phyloP scores from a whole-genome alignment of 106 monocot genomes.

The Platanthera guangdongensis region DNA sequence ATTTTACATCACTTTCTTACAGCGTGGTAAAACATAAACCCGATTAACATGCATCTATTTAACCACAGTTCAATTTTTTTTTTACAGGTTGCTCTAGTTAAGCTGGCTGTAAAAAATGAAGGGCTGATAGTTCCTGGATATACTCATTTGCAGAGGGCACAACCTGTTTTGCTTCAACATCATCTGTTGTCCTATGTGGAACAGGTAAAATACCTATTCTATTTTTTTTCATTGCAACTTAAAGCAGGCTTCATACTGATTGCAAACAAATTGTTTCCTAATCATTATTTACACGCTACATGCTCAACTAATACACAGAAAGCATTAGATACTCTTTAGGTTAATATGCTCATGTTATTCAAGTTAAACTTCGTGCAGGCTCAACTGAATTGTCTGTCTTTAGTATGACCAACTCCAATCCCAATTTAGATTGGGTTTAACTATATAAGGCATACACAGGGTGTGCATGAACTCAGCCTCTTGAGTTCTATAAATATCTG shows the following conservation, averaged over 20 bases:
- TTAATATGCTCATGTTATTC: background rate
- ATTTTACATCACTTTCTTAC: background rate
- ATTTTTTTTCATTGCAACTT: background rate
- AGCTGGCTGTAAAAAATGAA: slow-evolving; percentile 64
- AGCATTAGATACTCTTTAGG: background rate
- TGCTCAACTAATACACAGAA: background rate
- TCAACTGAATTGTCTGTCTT: background rate
- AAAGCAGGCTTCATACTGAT: background rate
- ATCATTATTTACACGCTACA: background rate
- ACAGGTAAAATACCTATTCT: slow-evolving; percentile 40
- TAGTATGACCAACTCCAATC: background rate
- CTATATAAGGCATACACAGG: background rate
- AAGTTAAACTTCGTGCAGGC: background rate
- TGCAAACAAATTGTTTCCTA: background rate
- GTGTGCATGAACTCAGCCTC: background rate
- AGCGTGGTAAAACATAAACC: background rate
- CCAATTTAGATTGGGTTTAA: background rate
- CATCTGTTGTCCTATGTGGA: slow-evolving; percentile 87
- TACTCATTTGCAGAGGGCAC: slow-evolving; percentile 92
- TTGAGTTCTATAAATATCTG: background rate
- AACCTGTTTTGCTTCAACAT: slow-evolving; percentile 87
- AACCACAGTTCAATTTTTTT: slow-evolving; percentile 4
- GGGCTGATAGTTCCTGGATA: slow-evolving; percentile 92
- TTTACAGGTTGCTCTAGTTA: slow-evolving; percentile 80
- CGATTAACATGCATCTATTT: background rate